Conservation (phyloP, 805 yeast species). For the Tetrapisispora namnaoensis region DNA sequence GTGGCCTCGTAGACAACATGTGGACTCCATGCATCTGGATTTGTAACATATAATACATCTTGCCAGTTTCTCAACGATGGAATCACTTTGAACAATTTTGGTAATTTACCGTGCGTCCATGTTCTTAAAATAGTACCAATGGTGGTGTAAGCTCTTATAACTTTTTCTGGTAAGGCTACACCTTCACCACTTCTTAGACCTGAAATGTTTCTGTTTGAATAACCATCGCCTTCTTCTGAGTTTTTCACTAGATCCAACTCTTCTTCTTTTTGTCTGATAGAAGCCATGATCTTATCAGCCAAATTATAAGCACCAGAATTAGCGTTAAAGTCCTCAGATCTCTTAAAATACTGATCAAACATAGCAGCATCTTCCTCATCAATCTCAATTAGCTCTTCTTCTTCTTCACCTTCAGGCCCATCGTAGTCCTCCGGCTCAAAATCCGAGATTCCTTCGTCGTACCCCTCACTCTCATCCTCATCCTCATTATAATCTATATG, state of each 20-base stretch:
- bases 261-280: conserved; percentile 64
- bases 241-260: conserved; percentile 12
- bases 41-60: conserved; percentile 84
- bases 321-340: conserved; percentile 30
- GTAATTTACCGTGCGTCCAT: conserved; percentile 92
- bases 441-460: conserved; percentile 38
- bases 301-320: conserved; percentile 48
- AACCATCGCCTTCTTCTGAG: conserved; percentile 17
- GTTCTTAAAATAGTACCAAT: conserved; percentile 80
- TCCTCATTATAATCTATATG: conserved; percentile 35
- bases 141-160: conserved; percentile 85
- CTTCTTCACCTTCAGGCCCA: conserved; percentile 34
- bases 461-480: conserved; percentile 37
- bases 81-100: conserved; percentile 90
- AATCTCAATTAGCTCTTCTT: conserved; percentile 53
- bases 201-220: conserved; percentile 11
- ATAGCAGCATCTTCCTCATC: conserved; percentile 77
- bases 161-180: conserved; percentile 89
- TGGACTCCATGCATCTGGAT: conserved; percentile 91
- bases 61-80: conserved; percentile 94
- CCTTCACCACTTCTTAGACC: conserved; percentile 46
- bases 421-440: conserved; percentile 35
- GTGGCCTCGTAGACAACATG: conserved; percentile 94
- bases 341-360: conserved; percentile 65
- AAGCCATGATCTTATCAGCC: conserved; percentile 91